A percentile compares a stretch with the other conserved stretches of the same genome.
Evolutionary conservation across 2,329 filamentous ascomycete species (phyloP).

Genomic region (Arthrinium phaeospermum): DNA sequence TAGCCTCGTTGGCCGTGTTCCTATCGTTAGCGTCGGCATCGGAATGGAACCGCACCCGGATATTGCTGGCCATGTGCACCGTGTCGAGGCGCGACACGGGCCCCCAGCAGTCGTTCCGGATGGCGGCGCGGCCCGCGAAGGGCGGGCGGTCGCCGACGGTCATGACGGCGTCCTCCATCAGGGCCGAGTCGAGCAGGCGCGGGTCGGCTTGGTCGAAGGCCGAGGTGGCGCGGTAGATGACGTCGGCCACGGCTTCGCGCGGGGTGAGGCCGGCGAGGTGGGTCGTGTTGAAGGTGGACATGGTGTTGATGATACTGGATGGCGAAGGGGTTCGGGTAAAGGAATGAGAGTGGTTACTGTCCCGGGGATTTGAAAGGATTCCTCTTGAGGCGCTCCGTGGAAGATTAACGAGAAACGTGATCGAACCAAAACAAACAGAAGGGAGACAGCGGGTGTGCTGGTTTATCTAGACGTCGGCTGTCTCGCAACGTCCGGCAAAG

Average conservation of each 20-base stretch:
- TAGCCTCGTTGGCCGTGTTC: neutral
- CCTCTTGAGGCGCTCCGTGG: neutral
- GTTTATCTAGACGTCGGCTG: neutral
- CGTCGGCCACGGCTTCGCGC: slow-evolving; percentile 16
- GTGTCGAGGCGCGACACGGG: slow-evolving; percentile 8
- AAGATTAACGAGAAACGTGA: too few species aligned
- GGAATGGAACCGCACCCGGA: neutral
- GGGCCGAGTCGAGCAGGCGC: slow-evolving; percentile 3
- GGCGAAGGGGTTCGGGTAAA: neutral
- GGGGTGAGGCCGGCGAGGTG: slow-evolving; percentile 1
- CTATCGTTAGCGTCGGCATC: neutral
- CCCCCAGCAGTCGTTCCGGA: neutral
- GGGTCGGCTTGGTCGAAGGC: slow-evolving; percentile 7
- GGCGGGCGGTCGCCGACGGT: neutral
- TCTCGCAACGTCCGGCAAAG: neutral
- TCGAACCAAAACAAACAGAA: neutral
- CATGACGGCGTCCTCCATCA: neutral
- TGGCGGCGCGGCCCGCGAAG: neutral
- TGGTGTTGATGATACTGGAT: neutral
- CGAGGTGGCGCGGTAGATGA: slow-evolving; percentile 13
- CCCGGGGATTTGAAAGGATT: neutral
- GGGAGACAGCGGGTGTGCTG: neutral
- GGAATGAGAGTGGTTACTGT: neutral
- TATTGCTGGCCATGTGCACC: neutral
- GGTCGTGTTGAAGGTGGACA: neutral